phyloP scores from a whole-genome alignment of 176 grass and related monocot species.

The Oryza coarctata region DNA sequence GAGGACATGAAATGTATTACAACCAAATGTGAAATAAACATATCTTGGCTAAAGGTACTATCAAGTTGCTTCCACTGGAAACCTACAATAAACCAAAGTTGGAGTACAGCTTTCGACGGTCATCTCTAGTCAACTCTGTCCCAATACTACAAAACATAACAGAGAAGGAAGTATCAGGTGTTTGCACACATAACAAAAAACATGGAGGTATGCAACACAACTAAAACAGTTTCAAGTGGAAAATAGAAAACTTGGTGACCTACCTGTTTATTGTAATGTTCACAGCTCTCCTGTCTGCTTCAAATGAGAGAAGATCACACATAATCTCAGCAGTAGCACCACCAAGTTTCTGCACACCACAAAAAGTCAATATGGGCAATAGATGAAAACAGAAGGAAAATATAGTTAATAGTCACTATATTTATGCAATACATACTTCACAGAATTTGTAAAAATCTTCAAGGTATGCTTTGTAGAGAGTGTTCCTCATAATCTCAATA shows the following conservation, averaged over 20 bases:
- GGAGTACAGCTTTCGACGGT: constrained; percentile 86
- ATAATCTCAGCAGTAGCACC: constrained; percentile 98
- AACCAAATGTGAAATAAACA: constrained; percentile 31
- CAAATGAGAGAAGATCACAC: constrained; percentile 94
- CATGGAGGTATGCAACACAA: constrained; percentile 16
- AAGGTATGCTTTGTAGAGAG: constrained; percentile 99
- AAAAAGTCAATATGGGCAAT: constrained; percentile 20
- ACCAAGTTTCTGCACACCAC: constrained; percentile 74
- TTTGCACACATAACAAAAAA: neutral
- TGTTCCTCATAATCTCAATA: constrained; percentile 99
- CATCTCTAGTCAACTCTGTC: constrained; percentile 98
- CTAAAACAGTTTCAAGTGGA: constrained; percentile 11
- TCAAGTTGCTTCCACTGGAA: constrained; percentile 8
- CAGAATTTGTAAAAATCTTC: constrained; percentile 97
- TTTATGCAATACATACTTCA: constrained; percentile 48
- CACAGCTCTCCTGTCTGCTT: constrained; percentile 97
- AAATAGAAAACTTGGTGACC: constrained; percentile 6
- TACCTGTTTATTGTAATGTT: constrained; percentile 98
- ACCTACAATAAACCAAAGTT: constrained; percentile 95
- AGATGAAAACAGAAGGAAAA: constrained; percentile 19
- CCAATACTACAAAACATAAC: constrained; percentile 68
- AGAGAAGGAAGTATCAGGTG: constrained; percentile 13
- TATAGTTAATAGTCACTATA: neutral
- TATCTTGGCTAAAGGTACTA: constrained; percentile 15
- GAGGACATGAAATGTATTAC: constrained; percentile 22